Evolutionary conservation across 306 rosid genomes (phyloP).

Genomic region (Quercus engelmannii): DNA sequence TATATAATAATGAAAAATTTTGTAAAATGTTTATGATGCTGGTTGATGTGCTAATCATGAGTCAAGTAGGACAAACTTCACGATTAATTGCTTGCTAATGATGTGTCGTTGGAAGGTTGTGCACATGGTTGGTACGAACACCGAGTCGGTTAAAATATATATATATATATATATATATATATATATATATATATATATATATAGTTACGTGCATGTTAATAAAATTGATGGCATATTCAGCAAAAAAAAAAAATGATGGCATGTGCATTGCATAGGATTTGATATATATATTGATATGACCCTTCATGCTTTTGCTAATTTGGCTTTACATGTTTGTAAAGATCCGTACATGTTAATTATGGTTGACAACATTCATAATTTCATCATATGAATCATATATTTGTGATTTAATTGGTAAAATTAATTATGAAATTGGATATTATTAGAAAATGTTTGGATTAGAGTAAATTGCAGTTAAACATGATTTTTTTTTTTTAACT

Average conservation of each 20-base stretch:
- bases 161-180: too few relatives aligned
- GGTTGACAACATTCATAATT: background rate
- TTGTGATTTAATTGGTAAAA: background rate
- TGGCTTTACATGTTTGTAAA: background rate
- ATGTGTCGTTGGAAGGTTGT: background rate
- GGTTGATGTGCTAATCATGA: background rate
- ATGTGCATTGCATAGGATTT: background rate
- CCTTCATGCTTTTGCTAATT: background rate
- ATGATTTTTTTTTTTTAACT: background rate
- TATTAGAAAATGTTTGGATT: too few relatives aligned
- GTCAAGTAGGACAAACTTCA: background rate
- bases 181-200: background rate
- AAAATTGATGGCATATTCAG: background rate
- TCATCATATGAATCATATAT: background rate
- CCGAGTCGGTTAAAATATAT: background rate
- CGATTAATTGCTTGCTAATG: background rate
- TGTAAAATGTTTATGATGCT: background rate
- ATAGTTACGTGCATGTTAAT: background rate
- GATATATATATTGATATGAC: background rate
- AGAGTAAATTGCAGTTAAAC: background rate
- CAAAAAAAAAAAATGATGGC: background rate
- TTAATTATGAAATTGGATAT: too few relatives aligned
- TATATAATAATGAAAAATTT: too few relatives aligned
- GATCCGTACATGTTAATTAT: background rate
- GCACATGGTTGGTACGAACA: background rate